These are phyloP conservation scores for Aspergillus ruber DNA, from an alignment of 2,329 filamentous ascomycete species.

Conservation along the genomic window DNA sequence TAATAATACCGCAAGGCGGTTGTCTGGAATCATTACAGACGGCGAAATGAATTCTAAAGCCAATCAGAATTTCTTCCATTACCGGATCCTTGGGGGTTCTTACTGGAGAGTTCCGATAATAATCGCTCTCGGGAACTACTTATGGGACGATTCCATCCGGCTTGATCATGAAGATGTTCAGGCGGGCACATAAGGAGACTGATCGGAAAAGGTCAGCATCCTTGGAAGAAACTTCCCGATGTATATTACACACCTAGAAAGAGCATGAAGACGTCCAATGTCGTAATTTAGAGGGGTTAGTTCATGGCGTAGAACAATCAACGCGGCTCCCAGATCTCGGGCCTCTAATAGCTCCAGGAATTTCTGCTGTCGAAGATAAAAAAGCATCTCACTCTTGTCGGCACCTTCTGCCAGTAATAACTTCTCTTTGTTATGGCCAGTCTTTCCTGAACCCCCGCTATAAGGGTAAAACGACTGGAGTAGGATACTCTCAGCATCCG, in stretches of 20 bases:
- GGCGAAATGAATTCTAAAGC: constrained; percentile 76
- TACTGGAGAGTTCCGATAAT: constrained; percentile 78
- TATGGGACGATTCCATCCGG: constrained; percentile 76
- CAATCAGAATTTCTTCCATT: constrained; percentile 20
- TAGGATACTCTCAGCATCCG: constrained; percentile 74
- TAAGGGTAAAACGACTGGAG: constrained; percentile 46
- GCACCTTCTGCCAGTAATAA: constrained; percentile 70
- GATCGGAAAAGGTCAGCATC: constrained; percentile 1
- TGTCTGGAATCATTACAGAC: constrained; percentile 92
- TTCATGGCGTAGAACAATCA: constrained; percentile 80
- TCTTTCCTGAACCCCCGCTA: constrained; percentile 29
- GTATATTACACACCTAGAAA: constrained; percentile 57
- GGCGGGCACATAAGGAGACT: constrained; percentile 85
- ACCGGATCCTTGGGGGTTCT: constrained; percentile 19
- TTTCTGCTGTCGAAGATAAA: constrained; percentile 87
- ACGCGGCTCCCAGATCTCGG: constrained; percentile 64
- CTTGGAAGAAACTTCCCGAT: background rate
- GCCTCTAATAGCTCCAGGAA: constrained; percentile 83
- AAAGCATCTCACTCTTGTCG: constrained; percentile 73
- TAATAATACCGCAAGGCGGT: constrained; percentile 73
- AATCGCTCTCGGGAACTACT: constrained; percentile 68
- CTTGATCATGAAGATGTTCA: constrained; percentile 68
- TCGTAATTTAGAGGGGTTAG: constrained; percentile 81
- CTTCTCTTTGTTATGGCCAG: constrained; percentile 41
- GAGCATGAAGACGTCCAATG: constrained; percentile 66